Conservation (phyloP, 805 yeast species). For the Hanseniaspora clermontiae region DNA sequence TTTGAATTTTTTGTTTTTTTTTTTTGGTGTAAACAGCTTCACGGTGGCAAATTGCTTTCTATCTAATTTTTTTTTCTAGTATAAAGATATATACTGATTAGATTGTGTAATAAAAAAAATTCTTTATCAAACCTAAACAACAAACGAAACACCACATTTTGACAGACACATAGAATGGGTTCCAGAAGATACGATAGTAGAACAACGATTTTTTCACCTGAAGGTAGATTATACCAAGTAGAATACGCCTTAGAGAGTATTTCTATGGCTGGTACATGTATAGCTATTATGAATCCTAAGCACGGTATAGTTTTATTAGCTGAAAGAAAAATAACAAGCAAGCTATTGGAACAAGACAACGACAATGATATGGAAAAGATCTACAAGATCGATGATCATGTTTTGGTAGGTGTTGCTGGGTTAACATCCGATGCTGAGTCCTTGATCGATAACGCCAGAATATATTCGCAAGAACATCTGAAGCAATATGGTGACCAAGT, state of each 20-base stretch:
- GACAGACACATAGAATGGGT: constrained; percentile 31
- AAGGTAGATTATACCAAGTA: constrained; percentile 92
- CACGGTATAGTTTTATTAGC: constrained; percentile 93
- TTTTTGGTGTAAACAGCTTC: not conserved
- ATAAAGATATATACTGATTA: too few species aligned
- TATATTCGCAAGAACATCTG: constrained; percentile 69
- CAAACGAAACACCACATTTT: not conserved
- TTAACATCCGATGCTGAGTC: constrained; percentile 95
- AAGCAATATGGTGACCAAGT: constrained; percentile 82
- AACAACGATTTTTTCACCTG: constrained; percentile 97
- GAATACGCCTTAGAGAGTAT: constrained; percentile 96
- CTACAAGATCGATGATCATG: constrained; percentile 69
- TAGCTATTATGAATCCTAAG: constrained; percentile 67
- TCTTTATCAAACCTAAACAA: not conserved
- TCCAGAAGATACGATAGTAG: constrained; percentile 98
- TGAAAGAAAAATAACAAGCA: constrained; percentile 87
- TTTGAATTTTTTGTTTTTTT: not conserved
- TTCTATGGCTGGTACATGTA: constrained; percentile 94
- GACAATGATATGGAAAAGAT: constrained; percentile 67
- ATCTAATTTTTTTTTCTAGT: not conserved
- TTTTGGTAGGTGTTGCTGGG: constrained; percentile 93
- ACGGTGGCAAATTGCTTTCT: not conserved
- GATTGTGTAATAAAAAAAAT: too few species aligned
- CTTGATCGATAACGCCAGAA: constrained; percentile 75
- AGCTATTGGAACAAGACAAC: constrained; percentile 84